Evolutionary conservation across 176 grass and related monocot species (phyloP).

Genomic region (Lolium perenne): DNA sequence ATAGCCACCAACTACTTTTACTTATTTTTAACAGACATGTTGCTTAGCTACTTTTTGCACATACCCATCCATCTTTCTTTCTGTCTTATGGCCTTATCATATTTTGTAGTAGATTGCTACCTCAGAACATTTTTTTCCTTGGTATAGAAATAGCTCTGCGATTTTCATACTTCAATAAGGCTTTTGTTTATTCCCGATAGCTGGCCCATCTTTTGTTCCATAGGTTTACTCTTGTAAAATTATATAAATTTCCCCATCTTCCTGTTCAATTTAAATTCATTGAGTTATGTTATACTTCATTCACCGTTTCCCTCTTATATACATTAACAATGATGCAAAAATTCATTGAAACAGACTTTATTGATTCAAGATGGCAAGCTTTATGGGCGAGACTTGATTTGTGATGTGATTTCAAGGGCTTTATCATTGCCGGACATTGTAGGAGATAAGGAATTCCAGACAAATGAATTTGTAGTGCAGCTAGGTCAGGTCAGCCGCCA

Average conservation of each 20-base stretch:
- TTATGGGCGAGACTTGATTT: conserved; percentile 75
- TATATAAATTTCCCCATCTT: background rate
- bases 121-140: background rate
- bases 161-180: background rate
- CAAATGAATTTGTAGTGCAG: conserved; percentile 95
- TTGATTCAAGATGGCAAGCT: conserved; percentile 88
- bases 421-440: conserved; percentile 79
- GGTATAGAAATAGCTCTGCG: background rate
- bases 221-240: conserved; percentile 3
- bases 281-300: conserved; percentile 38
- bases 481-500: conserved; percentile 79
- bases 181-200: background rate
- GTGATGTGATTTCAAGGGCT: conserved; percentile 87
- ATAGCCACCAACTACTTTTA: background rate
- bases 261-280: too few relatives aligned
- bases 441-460: conserved; percentile 89
- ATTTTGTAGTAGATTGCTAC: background rate
- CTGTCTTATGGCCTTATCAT: background rate
- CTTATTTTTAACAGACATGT: background rate
- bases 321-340: conserved; percentile 33
- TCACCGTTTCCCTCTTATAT: conserved; percentile 34
- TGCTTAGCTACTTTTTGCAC: background rate
- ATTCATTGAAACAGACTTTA: conserved; percentile 63
- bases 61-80: conserved; percentile 1
- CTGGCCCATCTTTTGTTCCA: conserved; percentile 11